phyloP scores from a whole-genome alignment of 1,284 basidiomycete species.

The Thelephora terrestris region DNA sequence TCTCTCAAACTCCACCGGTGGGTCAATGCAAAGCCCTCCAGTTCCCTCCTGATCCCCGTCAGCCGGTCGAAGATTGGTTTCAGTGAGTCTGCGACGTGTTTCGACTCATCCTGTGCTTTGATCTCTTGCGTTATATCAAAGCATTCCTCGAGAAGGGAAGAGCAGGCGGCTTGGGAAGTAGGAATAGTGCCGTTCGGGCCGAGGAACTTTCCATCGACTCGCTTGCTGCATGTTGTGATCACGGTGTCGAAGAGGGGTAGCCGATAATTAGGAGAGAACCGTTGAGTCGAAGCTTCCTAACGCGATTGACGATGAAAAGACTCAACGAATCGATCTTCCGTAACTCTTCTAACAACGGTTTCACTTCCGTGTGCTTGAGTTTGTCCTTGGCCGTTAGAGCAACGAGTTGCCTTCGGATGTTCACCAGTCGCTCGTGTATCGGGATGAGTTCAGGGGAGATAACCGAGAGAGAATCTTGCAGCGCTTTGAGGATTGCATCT shows the following conservation, averaged over 20 bases:
- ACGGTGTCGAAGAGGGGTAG: not conserved
- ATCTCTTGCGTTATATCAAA: conserved; percentile 97
- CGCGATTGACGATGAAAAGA: conserved; percentile 25
- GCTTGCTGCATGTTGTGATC: conserved; percentile 44
- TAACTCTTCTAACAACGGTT: conserved; percentile 86
- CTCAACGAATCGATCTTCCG: conserved; percentile 92
- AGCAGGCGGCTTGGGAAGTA: conserved; percentile 82
- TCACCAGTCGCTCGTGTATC: conserved; percentile 83
- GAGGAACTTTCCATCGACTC: conserved; percentile 93
- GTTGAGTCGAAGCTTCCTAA: conserved; percentile 20
- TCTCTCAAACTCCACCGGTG: conserved; percentile 97
- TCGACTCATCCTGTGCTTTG: conserved; percentile 87
- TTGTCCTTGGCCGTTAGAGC: conserved; percentile 70
- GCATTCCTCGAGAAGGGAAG: conserved; percentile 89
- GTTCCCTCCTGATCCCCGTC: conserved; percentile 73
- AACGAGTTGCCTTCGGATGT: conserved; percentile 82
- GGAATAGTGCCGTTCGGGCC: conserved; percentile 89
- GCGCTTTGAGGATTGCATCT: conserved; percentile 70
- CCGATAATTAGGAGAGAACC: conserved; percentile 12
- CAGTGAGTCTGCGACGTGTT: conserved; percentile 79
- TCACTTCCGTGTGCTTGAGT: conserved; percentile 61
- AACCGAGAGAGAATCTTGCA: conserved; percentile 79
- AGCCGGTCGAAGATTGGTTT: conserved; percentile 95
- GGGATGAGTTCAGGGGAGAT: conserved; percentile 84
- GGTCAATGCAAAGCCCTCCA: conserved; percentile 87